Conservation (phyloP, 2,329 filamentous ascomycete species). For the Sclerotinia borealis region DNA sequence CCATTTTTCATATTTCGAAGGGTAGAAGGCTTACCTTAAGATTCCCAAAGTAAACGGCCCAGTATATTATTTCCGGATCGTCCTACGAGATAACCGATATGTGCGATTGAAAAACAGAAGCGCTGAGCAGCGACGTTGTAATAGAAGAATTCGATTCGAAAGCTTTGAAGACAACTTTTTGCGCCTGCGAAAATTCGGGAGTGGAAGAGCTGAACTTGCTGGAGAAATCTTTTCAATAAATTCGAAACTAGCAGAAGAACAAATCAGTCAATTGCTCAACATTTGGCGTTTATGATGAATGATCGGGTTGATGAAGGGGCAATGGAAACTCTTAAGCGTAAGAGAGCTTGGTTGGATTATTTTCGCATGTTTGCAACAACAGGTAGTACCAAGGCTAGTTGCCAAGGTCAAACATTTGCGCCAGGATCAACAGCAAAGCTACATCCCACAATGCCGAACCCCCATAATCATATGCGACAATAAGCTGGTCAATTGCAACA, state of each 20-base stretch:
- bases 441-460: constrained; percentile 17
- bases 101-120: constrained; percentile 22
- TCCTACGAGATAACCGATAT: constrained; percentile 24
- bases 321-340: constrained; percentile 4
- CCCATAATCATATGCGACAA: constrained; percentile 19
- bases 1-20: constrained; percentile 16
- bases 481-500: constrained; percentile 8
- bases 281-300: neutral
- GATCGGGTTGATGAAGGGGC: constrained; percentile 11
- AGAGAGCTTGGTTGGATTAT: constrained; percentile 14
- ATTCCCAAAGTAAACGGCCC: constrained; percentile 20
- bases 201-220: constrained; percentile 28
- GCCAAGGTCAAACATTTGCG: constrained; percentile 24
- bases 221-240: constrained; percentile 28
- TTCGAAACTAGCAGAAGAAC: constrained; percentile 27
- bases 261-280: constrained; percentile 24
- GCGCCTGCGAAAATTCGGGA: constrained; percentile 29
- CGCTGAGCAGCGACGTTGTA: constrained; percentile 17
- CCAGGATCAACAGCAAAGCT: constrained; percentile 22
- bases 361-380: constrained; percentile 29
- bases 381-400: constrained; percentile 21
- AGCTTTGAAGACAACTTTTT: constrained; percentile 25
- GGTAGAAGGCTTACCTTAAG: constrained; percentile 26
- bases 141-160: constrained; percentile 24
- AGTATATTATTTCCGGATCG: constrained; percentile 25